Evolutionary conservation across 1,139 yeast species (phyloP).

Genomic region (Eremothecium cymbalariae): DNA sequence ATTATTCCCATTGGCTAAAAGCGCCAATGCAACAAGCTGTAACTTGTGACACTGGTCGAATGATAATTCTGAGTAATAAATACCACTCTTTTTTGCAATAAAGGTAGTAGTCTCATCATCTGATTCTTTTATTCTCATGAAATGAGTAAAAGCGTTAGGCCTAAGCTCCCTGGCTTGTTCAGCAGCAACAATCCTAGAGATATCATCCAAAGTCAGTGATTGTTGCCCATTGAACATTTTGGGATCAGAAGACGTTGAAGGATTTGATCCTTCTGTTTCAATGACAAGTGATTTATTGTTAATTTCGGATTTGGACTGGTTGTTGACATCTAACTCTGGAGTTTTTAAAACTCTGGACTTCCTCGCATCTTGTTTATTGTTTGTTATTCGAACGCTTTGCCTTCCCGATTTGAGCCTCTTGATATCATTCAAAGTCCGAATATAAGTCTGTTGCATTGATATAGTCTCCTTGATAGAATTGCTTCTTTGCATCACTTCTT

Average conservation of each 20-base stretch:
- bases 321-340: slow-evolving; percentile 31
- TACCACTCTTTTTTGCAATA: slow-evolving; percentile 28
- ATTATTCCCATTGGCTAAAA: slow-evolving; percentile 18
- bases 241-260: background rate
- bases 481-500: slow-evolving; percentile 10
- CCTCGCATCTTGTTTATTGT: slow-evolving; percentile 51
- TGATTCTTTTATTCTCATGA: slow-evolving; percentile 28
- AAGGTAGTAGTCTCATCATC: slow-evolving; percentile 21
- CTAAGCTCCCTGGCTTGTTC: slow-evolving; percentile 92
- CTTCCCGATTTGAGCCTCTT: slow-evolving; percentile 69
- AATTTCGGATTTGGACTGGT: slow-evolving; percentile 5
- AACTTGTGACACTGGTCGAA: slow-evolving; percentile 42
- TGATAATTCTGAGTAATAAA: slow-evolving; percentile 66
- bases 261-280: slow-evolving; percentile 40
- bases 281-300: slow-evolving; percentile 19
- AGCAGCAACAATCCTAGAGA: slow-evolving; percentile 93
- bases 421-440: slow-evolving; percentile 68
- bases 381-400: slow-evolving; percentile 56
- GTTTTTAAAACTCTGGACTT: slow-evolving; percentile 44
- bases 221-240: slow-evolving; percentile 63
- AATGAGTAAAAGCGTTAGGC: slow-evolving; percentile 31
- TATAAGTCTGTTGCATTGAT: slow-evolving; percentile 44
- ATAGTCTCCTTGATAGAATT: slow-evolving; percentile 17
- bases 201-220: slow-evolving; percentile 86
- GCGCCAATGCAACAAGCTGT: slow-evolving; percentile 52